Conservation (phyloP, 164 flowering plant genomes). For the Magnolia changhungtana region DNA sequence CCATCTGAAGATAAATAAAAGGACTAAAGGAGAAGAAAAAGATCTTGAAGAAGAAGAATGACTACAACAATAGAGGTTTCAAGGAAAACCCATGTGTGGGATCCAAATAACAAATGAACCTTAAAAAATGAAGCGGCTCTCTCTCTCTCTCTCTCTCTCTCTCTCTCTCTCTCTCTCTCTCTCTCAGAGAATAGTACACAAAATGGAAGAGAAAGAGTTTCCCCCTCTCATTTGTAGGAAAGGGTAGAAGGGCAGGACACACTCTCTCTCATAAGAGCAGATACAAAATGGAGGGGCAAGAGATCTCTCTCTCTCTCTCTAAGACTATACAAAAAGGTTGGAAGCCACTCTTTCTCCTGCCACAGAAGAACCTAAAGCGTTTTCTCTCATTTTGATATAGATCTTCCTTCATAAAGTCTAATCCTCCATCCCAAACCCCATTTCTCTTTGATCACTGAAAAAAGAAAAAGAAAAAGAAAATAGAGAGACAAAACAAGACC, state of each 20-base stretch:
- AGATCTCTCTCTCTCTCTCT: background rate
- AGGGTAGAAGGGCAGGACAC: too few relatives aligned
- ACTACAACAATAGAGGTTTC: background rate
- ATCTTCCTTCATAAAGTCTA: slow-evolving; percentile 25
- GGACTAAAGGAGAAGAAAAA: background rate
- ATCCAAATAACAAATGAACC: background rate
- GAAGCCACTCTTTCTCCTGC: slow-evolving; percentile 7
- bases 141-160: too few relatives aligned
- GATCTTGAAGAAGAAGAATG: background rate
- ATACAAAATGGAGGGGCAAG: background rate
- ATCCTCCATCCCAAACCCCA: background rate
- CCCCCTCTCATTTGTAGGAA: too few relatives aligned
- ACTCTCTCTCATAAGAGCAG: too few relatives aligned
- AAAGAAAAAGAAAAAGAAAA: background rate
- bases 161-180: too few relatives aligned
- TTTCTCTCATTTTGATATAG: slow-evolving; percentile 40
- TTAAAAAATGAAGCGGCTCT: too few relatives aligned
- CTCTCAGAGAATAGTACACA: too few relatives aligned
- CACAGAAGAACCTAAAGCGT: slow-evolving; percentile 5
- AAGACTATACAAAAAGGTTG: background rate
- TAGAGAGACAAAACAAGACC: background rate
- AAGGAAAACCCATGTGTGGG: background rate
- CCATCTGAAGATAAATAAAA: background rate
- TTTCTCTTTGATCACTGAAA: background rate
- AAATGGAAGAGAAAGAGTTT: too few relatives aligned